Conservation (phyloP, 495 filamentous ascomycete genomes). For the Evansstolkia leycettana region DNA sequence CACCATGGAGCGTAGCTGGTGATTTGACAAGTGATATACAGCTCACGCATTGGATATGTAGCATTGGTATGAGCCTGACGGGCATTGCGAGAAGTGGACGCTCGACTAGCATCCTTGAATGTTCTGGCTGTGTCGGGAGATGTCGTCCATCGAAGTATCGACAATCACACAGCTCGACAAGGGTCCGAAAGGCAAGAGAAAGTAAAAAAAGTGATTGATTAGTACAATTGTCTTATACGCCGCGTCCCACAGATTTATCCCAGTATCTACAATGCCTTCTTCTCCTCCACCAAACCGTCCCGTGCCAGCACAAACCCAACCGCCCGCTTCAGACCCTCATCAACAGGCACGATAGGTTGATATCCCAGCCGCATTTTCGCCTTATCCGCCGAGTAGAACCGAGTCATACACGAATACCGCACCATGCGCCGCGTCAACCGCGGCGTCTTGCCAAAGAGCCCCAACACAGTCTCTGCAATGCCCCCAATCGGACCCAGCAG, state of each 20-base stretch:
- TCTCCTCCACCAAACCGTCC: constrained; percentile 21
- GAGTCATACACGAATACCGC: constrained; percentile 65
- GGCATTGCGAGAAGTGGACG: no score
- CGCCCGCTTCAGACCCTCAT: constrained; percentile 60
- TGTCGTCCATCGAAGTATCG: no score
- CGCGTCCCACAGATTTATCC: no score
- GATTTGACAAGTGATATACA: no score
- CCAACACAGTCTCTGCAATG: constrained; percentile 55
- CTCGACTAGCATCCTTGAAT: no score
- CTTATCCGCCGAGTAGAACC: constrained; percentile 79
- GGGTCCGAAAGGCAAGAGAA: no score
- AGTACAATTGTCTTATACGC: background rate
- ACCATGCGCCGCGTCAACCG: constrained; percentile 65
- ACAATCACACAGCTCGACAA: no score
- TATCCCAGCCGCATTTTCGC: constrained; percentile 71
- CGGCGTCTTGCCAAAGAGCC: constrained; percentile 57
- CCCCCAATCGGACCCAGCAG: constrained; percentile 53
- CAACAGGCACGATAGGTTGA: constrained; percentile 54
- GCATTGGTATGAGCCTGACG: no score
- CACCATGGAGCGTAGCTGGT: no score
- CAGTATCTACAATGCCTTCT: constrained; percentile 22
- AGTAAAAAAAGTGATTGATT: constrained; percentile 1
- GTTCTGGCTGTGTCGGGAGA: no score
- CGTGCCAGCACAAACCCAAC: constrained; percentile 54
- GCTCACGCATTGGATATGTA: no score